phyloP scores from a whole-genome alignment of 2,329 filamentous ascomycete species.

The Diplodia seriata region DNA sequence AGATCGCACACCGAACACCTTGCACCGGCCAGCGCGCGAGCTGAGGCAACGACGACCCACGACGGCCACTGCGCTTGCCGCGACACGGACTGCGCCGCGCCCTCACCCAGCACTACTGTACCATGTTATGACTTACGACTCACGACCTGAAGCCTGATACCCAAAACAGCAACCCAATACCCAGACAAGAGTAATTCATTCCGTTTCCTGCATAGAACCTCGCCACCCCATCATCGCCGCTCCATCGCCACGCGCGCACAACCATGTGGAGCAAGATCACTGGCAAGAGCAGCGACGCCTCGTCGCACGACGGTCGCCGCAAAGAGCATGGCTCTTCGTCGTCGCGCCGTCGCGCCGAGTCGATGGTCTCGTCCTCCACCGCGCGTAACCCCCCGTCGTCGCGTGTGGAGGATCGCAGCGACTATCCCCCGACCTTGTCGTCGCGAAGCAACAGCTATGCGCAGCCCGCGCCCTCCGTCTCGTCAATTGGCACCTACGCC shows the following conservation, averaged over 20 bases:
- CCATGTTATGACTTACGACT: conserved; percentile 38
- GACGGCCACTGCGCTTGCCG: neutral
- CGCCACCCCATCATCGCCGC: conserved; percentile 25
- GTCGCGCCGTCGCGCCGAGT: conserved; percentile 45
- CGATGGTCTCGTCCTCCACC: conserved; percentile 38
- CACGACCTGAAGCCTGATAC: conserved; percentile 40
- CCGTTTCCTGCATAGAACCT: conserved; percentile 19
- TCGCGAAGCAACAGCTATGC: conserved; percentile 24
- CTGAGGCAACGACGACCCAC: conserved; percentile 9
- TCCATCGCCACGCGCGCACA: conserved; percentile 11
- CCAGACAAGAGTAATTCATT: conserved; percentile 28
- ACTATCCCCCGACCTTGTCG: conserved; percentile 30
- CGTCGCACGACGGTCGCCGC: conserved; percentile 41
- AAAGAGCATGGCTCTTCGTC: conserved; percentile 37
- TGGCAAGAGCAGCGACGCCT: conserved; percentile 44
- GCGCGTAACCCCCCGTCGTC: conserved; percentile 34
- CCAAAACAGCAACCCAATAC: conserved; percentile 37
- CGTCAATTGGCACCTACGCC: conserved; percentile 30
- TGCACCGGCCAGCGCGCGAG: conserved; percentile 22
- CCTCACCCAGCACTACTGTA: conserved; percentile 34
- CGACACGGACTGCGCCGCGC: conserved; percentile 10
- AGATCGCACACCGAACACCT: conserved; percentile 21
- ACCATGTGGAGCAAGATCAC: conserved; percentile 50
- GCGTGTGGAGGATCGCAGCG: conserved; percentile 34
- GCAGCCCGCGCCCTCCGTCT: conserved; percentile 18